Evolutionary conservation across 345 rosid genomes (phyloP).

Genomic region (Eucalyptus pauciflora): DNA sequence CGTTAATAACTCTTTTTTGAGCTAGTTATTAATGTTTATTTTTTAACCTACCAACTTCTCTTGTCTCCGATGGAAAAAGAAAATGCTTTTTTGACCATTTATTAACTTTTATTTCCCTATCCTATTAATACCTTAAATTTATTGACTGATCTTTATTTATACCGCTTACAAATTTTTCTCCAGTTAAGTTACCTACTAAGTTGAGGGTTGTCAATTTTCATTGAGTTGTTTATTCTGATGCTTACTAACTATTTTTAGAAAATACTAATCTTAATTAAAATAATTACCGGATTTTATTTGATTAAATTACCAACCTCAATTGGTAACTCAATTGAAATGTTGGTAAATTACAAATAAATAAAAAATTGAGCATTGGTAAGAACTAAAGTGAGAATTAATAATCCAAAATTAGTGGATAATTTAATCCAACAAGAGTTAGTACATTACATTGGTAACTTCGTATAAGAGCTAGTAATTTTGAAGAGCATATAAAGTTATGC

Average conservation of each 20-base stretch:
- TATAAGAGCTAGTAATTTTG: neutral
- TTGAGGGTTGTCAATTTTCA: neutral
- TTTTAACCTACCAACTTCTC: neutral
- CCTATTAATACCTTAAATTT: neutral
- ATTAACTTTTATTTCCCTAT: neutral
- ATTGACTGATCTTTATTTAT: neutral
- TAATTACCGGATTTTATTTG: neutral
- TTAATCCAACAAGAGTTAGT: neutral
- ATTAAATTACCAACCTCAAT: neutral
- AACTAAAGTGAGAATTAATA: neutral
- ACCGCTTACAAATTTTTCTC: neutral
- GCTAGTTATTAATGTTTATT: neutral
- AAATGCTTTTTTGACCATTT: neutral
- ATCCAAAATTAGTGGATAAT: neutral
- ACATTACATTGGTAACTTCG: neutral
- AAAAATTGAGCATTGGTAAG: neutral
- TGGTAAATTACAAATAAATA: neutral
- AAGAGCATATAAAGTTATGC: neutral
- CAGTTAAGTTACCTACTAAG: neutral
- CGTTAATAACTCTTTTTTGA: neutral
- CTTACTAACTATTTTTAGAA: neutral
- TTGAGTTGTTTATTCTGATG: neutral
- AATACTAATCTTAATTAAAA: neutral
- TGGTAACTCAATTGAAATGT: neutral
- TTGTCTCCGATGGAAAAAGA: neutral